Evolutionary conservation across 306 rosid species (phyloP), one percentile per base, ranked within the genome.

Genomic region (Benincasa hispida): DNA sequence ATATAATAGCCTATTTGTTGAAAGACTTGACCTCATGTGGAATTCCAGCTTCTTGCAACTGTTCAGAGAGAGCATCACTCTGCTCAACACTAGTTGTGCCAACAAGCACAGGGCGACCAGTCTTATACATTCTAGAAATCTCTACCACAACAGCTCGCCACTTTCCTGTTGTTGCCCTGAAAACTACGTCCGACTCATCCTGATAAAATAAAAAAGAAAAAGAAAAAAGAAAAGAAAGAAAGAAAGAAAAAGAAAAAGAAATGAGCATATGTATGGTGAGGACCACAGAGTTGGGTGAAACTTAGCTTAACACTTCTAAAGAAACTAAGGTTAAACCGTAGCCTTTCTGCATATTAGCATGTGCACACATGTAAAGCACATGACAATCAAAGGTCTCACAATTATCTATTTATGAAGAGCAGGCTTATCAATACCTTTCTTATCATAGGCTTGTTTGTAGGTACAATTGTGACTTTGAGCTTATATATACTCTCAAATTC

Each of bases 81-180:
- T 91, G 97, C 81, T 94, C 98, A 77, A 94, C 97, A 79, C 98
- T 94, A 55, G 98, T 94, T 42, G 98, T 94, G 82, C 98, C 97
- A 73, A 94, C 98, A 86, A 94, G 98, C 81, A 94, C 97, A 19
- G 98, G 95, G 73, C 96, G 86, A 55, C 97, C 97, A 28, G 93
- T 90, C 84, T 94, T 94, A 83, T 94, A 82, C 91, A 94, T 90
- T 88, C 98, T 91, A 74, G 97, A 91, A 77, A 94, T 94, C 88
- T 94, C 97, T 79, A 94, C 95, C 42, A 94, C 97, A 76, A 94
- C 98, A 13, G 98, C 93, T 32, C 89, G 93, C 98, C 98, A 94
- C 82, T 94, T 94, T 82, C 97, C 98, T 6, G 86, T 77, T 54
- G 96, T 84, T 77, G 95, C 96, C 84, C 92, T 89, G 83, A 94